Conservation (phyloP, 352 stramenopile genomes). For the Thalassiosira exigua region DNA sequence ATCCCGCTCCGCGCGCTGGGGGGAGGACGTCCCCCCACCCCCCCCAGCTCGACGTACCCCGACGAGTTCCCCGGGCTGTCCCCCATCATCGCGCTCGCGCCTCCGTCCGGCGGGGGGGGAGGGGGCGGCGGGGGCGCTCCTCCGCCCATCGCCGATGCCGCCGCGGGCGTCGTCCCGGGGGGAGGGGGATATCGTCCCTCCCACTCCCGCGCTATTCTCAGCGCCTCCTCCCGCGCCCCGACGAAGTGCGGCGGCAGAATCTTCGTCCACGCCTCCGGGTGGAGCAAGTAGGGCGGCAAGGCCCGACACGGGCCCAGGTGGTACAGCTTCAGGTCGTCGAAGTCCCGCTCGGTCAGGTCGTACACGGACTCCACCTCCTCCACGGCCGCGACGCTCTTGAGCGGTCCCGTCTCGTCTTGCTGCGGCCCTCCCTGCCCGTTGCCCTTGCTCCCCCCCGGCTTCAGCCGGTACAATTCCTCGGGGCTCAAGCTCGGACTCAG, state of each 20-base stretch:
- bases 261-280: constrained; percentile 77
- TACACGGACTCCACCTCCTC: constrained; percentile 82
- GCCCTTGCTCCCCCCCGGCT: constrained; percentile 21
- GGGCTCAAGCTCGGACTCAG: constrained; percentile 77
- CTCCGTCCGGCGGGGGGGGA: no score
- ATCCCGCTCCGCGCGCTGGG: constrained; percentile 17
- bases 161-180: no score
- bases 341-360: constrained; percentile 79
- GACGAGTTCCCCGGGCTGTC: constrained; percentile 28
- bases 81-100: no score
- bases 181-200: no score
- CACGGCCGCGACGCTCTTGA: constrained; percentile 70
- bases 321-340: constrained; percentile 83
- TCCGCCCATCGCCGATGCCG: no score
- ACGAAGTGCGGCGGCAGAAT: constrained; percentile 80
- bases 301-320: constrained; percentile 78
- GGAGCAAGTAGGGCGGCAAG: constrained; percentile 76
- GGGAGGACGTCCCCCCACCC: constrained; percentile 10
- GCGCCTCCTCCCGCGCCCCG: constrained; percentile 63
- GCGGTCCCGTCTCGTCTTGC: constrained; percentile 41
- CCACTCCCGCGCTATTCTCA: constrained; percentile 67
- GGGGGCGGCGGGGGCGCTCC: no score
- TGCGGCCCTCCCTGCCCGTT: constrained; percentile 12
- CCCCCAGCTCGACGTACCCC: constrained; percentile 44
- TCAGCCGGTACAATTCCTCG: constrained; percentile 77